These are phyloP conservation scores for Stephania japonica DNA, from an alignment of 164 flowering plant genomes.

Conservation along the genomic window DNA sequence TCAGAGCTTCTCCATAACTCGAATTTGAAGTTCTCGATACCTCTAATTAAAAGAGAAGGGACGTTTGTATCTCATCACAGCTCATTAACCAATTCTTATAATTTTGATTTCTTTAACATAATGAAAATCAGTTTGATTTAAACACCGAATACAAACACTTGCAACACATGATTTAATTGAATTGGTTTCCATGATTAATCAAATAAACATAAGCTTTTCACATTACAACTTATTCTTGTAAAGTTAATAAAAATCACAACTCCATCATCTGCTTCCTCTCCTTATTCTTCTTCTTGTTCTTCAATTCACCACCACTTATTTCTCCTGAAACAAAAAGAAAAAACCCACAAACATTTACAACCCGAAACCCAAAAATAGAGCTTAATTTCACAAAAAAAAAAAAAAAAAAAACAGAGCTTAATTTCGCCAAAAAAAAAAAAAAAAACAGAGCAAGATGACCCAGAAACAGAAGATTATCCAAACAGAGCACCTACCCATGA, in stretches of 20 bases:
- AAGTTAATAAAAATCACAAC: not conserved
- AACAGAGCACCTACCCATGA: conserved; percentile 2
- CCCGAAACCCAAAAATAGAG: not conserved
- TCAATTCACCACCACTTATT: not conserved
- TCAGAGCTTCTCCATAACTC: no score
- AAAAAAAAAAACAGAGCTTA: no score
- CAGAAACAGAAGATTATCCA: not conserved
- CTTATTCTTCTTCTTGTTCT: not conserved
- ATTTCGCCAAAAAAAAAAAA: not conserved
- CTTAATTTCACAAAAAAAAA: not conserved
- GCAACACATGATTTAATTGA: not conserved
- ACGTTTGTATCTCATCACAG: no score
- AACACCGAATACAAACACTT: not conserved
- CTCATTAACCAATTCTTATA: no score
- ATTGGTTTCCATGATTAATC: not conserved
- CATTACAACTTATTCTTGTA: not conserved
- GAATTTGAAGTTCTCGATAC: no score
- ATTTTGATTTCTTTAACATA: no score
- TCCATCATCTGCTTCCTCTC: not conserved
- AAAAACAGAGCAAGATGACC: not conserved
- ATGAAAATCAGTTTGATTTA: no score
- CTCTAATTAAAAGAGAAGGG: no score
- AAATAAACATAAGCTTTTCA: no score
- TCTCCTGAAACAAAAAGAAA: not conserved
- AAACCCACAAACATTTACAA: not conserved